A percentile compares a stretch with the other conserved stretches of the same genome.
Conservation (phyloP, 163 green algal species). For the Coccomyxa subellipsoidea region DNA sequence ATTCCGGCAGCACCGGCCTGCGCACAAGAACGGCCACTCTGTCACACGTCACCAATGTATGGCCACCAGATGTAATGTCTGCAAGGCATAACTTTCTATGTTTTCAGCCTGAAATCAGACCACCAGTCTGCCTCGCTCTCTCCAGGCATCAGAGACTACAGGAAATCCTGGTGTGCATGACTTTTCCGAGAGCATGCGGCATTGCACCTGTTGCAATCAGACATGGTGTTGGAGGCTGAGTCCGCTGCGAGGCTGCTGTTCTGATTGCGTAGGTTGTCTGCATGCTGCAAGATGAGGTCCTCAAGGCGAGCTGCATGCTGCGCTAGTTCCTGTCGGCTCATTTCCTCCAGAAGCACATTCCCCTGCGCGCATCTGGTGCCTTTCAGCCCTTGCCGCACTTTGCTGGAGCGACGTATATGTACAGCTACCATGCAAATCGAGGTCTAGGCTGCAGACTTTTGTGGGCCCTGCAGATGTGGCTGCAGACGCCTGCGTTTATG, state of each 20-base stretch:
- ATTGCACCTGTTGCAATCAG: background rate
- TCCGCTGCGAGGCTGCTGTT: background rate
- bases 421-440: no score
- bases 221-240: background rate
- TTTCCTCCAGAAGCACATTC: background rate
- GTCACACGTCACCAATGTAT: no score
- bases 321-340: background rate
- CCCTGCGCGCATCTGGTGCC: background rate
- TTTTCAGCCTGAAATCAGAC: background rate
- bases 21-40: background rate
- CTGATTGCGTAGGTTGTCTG: background rate
- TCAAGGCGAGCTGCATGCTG: background rate
- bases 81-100: background rate
- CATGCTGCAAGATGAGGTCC: background rate
- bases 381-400: no score
- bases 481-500: no score
- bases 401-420: no score
- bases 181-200: background rate
- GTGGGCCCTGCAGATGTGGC: no score
- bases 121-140: no score
- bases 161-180: background rate
- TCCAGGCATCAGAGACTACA: no score
- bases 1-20: background rate
- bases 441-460: no score
- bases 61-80: no score